Evolutionary conservation across 2,329 filamentous ascomycete genomes (phyloP), one percentile per base, ranked within the genome.

Genomic region (Plectosphaerella plurivora): DNA sequence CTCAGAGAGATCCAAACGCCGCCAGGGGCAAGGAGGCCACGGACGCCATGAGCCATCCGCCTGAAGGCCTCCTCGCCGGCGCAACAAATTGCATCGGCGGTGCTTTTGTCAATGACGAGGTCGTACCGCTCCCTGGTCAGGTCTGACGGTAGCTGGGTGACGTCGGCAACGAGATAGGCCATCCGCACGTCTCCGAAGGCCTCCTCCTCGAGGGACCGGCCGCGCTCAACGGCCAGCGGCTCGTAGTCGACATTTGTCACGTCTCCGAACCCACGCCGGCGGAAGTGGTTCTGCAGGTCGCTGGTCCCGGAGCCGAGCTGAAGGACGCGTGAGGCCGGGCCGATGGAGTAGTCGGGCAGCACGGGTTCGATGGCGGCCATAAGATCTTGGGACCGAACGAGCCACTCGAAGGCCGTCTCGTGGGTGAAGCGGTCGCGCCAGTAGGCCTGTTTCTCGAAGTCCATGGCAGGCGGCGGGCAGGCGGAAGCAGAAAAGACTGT

Each of bases 161-260:
- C 74, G 52, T 79, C 75, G 3, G 70, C 73, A 2, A 76, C 70
- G 5, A 61, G 56, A 51, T 79, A 79, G 22, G 62, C 61, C 66
- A 71, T 75, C 15, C 53, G 55, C 4, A 77, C 67, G 51, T 78
- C 68, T 16, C 74, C 73, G 55, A 79, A 79, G 2, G 59, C 64
- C 6, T 57, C 48, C 24, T 58, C 47, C 57, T 79, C 76, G 3
- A 73, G 63, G 28, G 68, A 59, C 4, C 65, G 68, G 1, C 75
- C 75, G 25, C 73, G 69, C 20, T 72, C 66, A 9, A 73, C 61
- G 6, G 76, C 76, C 7, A 76, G 64, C 5, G 75, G 75, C 58
- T 78, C 76, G 55, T 74, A 79, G 61, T 79, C 77, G 53, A 76
- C 61, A 54, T 79, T 79, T 7, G 73, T 74, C 16, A 79, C 64